Conservation (phyloP, 2,329 filamentous ascomycete genomes). For the Clonostachys rosea region DNA sequence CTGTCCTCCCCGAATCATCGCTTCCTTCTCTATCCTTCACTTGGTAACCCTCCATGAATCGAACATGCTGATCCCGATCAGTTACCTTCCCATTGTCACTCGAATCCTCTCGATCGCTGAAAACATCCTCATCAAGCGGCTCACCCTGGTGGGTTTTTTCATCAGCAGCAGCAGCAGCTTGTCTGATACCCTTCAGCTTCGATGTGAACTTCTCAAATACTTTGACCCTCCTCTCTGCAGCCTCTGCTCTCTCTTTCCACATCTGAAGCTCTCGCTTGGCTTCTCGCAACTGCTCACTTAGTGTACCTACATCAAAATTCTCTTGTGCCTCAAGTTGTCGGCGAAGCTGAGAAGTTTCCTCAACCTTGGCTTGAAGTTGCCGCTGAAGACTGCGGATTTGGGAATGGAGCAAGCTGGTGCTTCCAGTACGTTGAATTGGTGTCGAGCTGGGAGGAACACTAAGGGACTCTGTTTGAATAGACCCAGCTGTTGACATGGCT, state of each 20-base stretch:
- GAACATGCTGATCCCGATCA: not conserved
- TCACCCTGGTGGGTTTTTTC: not conserved
- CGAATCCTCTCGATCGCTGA: not conserved
- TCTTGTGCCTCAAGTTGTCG: slow-evolving; percentile 39
- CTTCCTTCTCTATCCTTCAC: slow-evolving; percentile 2
- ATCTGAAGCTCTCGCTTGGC: slow-evolving; percentile 21
- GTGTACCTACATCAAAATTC: slow-evolving; percentile 33
- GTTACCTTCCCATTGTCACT: not conserved
- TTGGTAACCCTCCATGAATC: not conserved
- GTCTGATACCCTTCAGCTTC: slow-evolving; percentile 13
- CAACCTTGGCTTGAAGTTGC: slow-evolving; percentile 36
- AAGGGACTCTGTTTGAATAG: not conserved
- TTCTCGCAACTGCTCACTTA: slow-evolving; percentile 42
- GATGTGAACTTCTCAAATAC: slow-evolving; percentile 38
- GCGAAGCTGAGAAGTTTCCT: slow-evolving; percentile 38
- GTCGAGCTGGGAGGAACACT: not conserved
- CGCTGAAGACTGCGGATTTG: slow-evolving; percentile 45
- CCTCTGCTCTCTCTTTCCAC: slow-evolving; percentile 52
- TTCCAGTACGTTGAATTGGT: slow-evolving; percentile 13
- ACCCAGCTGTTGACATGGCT: slow-evolving; percentile 11
- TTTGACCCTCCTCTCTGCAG: slow-evolving; percentile 47
- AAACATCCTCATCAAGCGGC: not conserved
- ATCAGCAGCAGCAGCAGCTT: slow-evolving; percentile 1
- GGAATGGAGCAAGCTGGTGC: slow-evolving; percentile 32
- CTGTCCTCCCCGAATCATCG: slow-evolving; percentile 13